A percentile compares a stretch with the other conserved stretches of the same genome.
Evolutionary conservation across 331 rosid species (phyloP).

Genomic region (Quercus phellos): DNA sequence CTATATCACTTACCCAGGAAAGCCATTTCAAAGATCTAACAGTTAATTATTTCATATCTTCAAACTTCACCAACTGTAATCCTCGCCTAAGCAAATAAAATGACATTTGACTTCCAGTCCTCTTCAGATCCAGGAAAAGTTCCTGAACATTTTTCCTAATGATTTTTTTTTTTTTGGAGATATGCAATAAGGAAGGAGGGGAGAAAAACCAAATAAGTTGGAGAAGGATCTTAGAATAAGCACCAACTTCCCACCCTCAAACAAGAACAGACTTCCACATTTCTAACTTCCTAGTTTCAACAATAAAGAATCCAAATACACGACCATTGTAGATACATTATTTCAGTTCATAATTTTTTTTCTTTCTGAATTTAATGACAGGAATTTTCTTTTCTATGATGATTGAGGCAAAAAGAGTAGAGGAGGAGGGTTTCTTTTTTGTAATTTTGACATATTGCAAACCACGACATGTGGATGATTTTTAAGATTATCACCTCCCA

Average conservation of each 20-base stretch:
- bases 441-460: background rate
- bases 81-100: background rate
- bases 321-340: background rate
- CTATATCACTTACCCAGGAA: background rate
- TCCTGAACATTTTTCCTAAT: background rate
- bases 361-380: background rate
- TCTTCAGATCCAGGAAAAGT: background rate
- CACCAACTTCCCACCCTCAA: background rate
- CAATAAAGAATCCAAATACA: background rate
- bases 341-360: background rate
- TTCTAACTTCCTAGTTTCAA: background rate
- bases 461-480: background rate
- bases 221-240: background rate
- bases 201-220: background rate
- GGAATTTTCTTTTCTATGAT: background rate
- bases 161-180: background rate
- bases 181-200: background rate
- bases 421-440: background rate
- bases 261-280: background rate
- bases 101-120: background rate
- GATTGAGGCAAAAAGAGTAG: background rate
- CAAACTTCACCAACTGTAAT: background rate
- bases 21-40: background rate
- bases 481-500: background rate
- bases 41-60: background rate